Conservation (phyloP, 495 filamentous ascomycete genomes). For the Lasiosphaeris hirsuta region DNA sequence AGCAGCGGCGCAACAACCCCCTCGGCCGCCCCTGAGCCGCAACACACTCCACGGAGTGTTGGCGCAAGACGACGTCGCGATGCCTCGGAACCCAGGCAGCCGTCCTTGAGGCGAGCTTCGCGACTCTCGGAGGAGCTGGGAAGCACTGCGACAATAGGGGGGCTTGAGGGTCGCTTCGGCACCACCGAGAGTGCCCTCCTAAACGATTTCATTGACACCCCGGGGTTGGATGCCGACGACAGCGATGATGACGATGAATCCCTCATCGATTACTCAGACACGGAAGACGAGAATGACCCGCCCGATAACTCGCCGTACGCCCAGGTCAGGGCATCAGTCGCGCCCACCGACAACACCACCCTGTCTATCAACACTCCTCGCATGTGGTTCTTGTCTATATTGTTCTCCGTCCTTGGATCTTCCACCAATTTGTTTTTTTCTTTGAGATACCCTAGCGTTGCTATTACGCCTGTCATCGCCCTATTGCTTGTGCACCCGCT, state of each 20-base stretch:
- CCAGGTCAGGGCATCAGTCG: conserved; percentile 74
- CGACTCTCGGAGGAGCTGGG: conserved; percentile 41
- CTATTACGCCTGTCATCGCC: conserved; percentile 81
- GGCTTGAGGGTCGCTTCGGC: conserved; percentile 46
- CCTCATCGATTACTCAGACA: conserved; percentile 25
- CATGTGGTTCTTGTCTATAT: conserved; percentile 76
- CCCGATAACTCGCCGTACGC: conserved; percentile 64
- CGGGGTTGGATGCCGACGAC: conserved; percentile 23
- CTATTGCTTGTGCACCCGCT: conserved; percentile 77
- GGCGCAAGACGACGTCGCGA: conserved; percentile 13
- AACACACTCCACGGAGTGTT: neutral
- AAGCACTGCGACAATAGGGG: conserved; percentile 38
- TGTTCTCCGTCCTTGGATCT: conserved; percentile 77
- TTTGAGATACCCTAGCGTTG: conserved; percentile 79
- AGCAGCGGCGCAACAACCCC: conserved; percentile 7
- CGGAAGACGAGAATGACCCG: conserved; percentile 46
- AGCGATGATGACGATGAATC: conserved; percentile 27
- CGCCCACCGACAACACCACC: conserved; percentile 65
- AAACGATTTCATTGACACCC: conserved; percentile 31
- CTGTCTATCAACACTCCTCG: conserved; percentile 82
- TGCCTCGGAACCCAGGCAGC: conserved; percentile 16
- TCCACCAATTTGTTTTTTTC: conserved; percentile 83
- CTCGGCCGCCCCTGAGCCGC: conserved; percentile 12
- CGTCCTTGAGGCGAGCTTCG: conserved; percentile 8
- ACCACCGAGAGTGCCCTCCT: conserved; percentile 39